phyloP scores from a whole-genome alignment of 2,329 filamentous ascomycete genomes.

The Fusarium illudens region DNA sequence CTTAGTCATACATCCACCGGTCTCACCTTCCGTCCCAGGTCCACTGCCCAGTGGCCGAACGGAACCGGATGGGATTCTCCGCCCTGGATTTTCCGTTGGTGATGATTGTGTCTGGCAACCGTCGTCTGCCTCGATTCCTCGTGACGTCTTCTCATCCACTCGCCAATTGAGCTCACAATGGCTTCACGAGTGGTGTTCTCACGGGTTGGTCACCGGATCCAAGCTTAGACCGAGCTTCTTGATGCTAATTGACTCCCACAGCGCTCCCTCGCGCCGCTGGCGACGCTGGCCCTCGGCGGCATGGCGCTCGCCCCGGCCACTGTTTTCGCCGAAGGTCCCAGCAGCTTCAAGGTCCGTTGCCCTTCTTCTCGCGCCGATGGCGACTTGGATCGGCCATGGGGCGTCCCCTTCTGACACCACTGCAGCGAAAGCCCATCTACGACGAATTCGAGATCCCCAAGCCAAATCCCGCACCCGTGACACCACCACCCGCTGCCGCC shows the following conservation, averaged over 20 bases:
- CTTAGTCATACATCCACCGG: constrained; percentile 31
- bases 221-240: constrained; percentile 16
- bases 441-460: constrained; percentile 68
- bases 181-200: constrained; percentile 67
- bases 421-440: constrained; percentile 77
- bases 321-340: constrained; percentile 62
- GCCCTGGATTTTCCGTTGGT: constrained; percentile 42
- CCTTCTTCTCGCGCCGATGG: neutral
- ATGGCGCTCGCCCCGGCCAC: constrained; percentile 58
- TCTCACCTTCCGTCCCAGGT: neutral
- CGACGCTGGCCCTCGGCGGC: constrained; percentile 59
- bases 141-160: constrained; percentile 39
- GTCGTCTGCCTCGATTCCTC: constrained; percentile 39
- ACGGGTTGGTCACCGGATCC: constrained; percentile 54
- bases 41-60: constrained; percentile 27
- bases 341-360: constrained; percentile 44
- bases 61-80: constrained; percentile 40
- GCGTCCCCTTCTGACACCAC: constrained; percentile 8
- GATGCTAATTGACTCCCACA: constrained; percentile 49
- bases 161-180: constrained; percentile 64
- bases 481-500: constrained; percentile 42
- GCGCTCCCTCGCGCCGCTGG: constrained; percentile 63
- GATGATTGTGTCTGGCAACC: constrained; percentile 33
- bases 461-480: constrained; percentile 45
- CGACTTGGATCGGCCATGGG: neutral